Conservation (phyloP, 2,329 filamentous ascomycete genomes). For the Diaporthe ilicicola region DNA sequence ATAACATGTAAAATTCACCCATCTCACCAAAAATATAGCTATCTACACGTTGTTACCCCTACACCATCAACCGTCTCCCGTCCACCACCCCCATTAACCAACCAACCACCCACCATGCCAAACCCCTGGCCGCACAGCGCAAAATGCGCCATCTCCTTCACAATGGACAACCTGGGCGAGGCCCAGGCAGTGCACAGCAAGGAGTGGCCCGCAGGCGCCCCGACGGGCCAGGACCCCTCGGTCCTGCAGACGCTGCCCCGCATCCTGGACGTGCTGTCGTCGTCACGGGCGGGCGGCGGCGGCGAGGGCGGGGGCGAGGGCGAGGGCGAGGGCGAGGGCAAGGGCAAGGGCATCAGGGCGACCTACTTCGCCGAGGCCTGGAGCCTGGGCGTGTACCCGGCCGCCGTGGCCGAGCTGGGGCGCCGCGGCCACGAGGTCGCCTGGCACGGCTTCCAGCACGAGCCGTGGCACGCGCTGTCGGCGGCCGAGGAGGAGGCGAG, state of each 20-base stretch:
- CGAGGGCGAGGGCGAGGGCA: too few relatives aligned
- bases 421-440: constrained; percentile 41
- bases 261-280: constrained; percentile 40
- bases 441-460: constrained; percentile 45
- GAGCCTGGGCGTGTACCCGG: constrained; percentile 40
- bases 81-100: neutral
- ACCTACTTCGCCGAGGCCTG: constrained; percentile 45
- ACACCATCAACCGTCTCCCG: neutral
- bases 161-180: constrained; percentile 46
- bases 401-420: constrained; percentile 33
- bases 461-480: constrained; percentile 37
- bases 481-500: constrained; percentile 34
- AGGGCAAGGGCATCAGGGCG: constrained; percentile 30
- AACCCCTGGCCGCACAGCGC: constrained; percentile 39
- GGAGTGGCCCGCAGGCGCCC: constrained; percentile 36
- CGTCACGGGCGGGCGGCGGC: constrained; percentile 1
- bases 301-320: neutral
- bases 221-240: constrained; percentile 39
- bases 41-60: too few relatives aligned
- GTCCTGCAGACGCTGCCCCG: constrained; percentile 40
- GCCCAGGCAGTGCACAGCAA: constrained; percentile 41
- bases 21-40: too few relatives aligned
- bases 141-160: constrained; percentile 41
- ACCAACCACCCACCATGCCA: neutral
- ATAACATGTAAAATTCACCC: too few relatives aligned